Evolutionary conservation across 345 rosid species (phyloP).

Genomic region (Eucalyptus regnans): DNA sequence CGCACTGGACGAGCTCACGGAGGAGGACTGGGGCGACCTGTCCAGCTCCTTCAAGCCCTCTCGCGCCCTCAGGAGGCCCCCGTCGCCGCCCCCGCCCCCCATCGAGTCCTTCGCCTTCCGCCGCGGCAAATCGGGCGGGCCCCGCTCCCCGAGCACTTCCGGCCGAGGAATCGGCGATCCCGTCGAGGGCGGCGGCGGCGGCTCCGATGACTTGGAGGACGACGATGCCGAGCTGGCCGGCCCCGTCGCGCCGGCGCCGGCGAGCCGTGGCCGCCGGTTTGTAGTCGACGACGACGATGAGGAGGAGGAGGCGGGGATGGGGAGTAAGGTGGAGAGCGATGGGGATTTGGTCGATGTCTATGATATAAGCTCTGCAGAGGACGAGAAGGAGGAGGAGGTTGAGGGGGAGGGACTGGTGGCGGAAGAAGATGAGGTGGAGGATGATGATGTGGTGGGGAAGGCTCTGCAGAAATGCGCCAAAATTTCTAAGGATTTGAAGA

Average conservation of each 20-base stretch:
- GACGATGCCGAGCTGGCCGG: conserved; percentile 15
- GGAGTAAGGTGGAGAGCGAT: conserved; percentile 5
- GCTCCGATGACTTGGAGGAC: conserved; percentile 27
- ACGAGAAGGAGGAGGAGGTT: conserved; percentile 6
- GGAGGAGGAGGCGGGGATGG: conserved; percentile 5
- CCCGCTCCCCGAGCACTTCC: background rate
- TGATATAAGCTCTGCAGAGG: conserved; percentile 39
- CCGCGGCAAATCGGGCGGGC: conserved; percentile 7
- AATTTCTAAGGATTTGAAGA: conserved; percentile 65
- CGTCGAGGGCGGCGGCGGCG: conserved; percentile 17
- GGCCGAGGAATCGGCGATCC: conserved; percentile 34
- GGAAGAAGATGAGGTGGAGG: conserved; percentile 4
- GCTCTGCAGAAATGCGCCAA: conserved; percentile 84
- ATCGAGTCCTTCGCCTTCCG: conserved; percentile 74
- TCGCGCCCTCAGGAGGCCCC: conserved; percentile 39
- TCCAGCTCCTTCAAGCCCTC: conserved; percentile 72
- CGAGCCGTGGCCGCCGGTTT: conserved; percentile 54
- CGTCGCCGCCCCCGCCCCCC: conserved; percentile 41
- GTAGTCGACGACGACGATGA: conserved; percentile 57
- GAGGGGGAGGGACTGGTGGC: conserved; percentile 2
- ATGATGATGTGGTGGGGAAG: conserved; percentile 77
- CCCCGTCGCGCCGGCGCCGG: background rate
- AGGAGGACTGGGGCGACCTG: conserved; percentile 79
- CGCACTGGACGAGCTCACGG: conserved; percentile 52
- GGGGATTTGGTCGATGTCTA: conserved; percentile 25